These are phyloP conservation scores for Allium fistulosum DNA, from an alignment of 106 monocot species.

Conservation along the genomic window DNA sequence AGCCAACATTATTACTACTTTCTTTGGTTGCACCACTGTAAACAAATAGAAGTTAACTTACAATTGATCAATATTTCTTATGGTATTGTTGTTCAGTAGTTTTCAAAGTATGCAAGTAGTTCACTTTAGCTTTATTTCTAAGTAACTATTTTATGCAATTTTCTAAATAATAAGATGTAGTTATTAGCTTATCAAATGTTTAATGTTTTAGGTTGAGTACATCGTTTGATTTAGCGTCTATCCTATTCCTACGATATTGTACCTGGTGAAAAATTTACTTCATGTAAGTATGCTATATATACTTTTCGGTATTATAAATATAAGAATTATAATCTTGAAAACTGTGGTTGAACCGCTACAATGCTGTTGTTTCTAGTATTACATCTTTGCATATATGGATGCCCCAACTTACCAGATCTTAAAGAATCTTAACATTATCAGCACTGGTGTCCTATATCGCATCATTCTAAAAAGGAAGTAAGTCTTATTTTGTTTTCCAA, in stretches of 20 bases:
- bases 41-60: background rate
- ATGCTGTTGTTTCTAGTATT: conserved; percentile 61
- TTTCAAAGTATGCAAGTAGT: background rate
- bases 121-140: too few species aligned
- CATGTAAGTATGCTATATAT: conserved; percentile 39
- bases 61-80: background rate
- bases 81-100: background rate
- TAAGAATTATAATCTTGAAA: too few species aligned
- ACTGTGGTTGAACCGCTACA: too few species aligned
- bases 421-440: conserved; percentile 99
- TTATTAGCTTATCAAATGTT: background rate
- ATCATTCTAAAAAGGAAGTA: conserved; percentile 92
- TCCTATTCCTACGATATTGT: conserved; percentile 87
- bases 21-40: too few species aligned
- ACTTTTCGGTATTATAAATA: background rate
- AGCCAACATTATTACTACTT: too few species aligned
- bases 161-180: background rate
- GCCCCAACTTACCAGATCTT: conserved; percentile 97
- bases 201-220: conserved; percentile 55
- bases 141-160: background rate
- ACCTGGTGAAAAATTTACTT: conserved; percentile 84
- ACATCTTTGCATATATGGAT: conserved; percentile 97
- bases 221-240: conserved; percentile 67
- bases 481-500: conserved; percentile 10
- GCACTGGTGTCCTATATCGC: conserved; percentile 87